Evolutionary conservation across 768 basidiomycete genomes (phyloP).

Genomic region (Fistulinella prunicolor): DNA sequence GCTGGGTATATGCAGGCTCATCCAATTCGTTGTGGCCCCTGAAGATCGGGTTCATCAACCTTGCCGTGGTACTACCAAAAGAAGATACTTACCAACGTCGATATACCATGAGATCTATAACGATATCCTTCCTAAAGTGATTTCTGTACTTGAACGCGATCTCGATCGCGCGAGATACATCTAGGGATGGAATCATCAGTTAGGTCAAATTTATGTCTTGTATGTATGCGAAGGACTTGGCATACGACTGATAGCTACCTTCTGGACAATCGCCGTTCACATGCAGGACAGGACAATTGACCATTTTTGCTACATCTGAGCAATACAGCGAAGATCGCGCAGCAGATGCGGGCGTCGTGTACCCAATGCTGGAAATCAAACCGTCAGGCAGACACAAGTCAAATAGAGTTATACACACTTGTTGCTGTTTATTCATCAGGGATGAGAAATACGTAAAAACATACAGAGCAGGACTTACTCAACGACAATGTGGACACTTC

Average conservation of each 20-base stretch:
- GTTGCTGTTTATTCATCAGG: conserved; percentile 41
- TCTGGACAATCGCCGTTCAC: conserved; percentile 92
- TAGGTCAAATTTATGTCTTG: background rate
- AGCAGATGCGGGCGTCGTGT: conserved; percentile 83
- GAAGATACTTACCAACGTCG: conserved; percentile 59
- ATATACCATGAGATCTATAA: conserved; percentile 87
- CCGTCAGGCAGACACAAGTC: conserved; percentile 1
- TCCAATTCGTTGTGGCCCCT: conserved; percentile 91
- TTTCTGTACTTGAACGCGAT: conserved; percentile 87
- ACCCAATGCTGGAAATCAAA: conserved; percentile 66
- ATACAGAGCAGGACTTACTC: conserved; percentile 57
- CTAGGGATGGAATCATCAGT: conserved; percentile 34
- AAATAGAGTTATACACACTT: conserved; percentile 39
- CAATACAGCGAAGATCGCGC: conserved; percentile 87
- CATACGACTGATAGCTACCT: conserved; percentile 37
- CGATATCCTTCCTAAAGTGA: conserved; percentile 87
- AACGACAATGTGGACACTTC: conserved; percentile 86
- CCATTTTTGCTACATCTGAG: conserved; percentile 87
- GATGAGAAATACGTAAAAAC: conserved; percentile 1
- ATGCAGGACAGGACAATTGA: conserved; percentile 84
- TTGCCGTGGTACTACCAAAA: background rate
- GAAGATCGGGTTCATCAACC: conserved; percentile 1
- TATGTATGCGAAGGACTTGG: background rate
- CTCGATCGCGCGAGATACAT: conserved; percentile 81
- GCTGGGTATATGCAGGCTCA: conserved; percentile 82